phyloP scores from a whole-genome alignment of 306 rosid genomes.

The Cicer bijugum region DNA sequence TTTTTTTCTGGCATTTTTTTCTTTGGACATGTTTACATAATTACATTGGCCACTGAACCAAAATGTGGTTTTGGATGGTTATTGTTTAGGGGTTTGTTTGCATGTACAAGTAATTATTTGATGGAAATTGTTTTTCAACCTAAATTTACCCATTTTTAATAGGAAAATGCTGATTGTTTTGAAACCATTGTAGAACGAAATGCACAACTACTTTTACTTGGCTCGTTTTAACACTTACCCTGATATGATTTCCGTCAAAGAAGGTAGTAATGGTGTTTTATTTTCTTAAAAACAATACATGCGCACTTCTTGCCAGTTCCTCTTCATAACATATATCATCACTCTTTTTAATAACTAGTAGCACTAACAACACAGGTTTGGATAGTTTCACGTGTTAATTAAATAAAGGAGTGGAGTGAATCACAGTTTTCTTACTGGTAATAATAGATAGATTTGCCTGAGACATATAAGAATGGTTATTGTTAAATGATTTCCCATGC shows the following conservation, averaged over 20 bases:
- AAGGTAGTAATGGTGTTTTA: background rate
- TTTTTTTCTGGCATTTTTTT: conserved; percentile 15
- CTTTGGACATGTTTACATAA: background rate
- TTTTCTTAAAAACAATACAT: background rate
- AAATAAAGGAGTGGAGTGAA: background rate
- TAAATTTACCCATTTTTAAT: conserved; percentile 11
- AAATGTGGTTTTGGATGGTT: background rate
- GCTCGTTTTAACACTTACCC: background rate
- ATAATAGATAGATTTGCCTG: background rate
- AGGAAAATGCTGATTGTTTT: background rate
- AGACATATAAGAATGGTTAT: conserved; percentile 4
- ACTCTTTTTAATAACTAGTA: background rate
- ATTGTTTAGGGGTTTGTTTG: conserved; percentile 20
- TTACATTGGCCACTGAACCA: background rate
- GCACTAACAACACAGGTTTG: background rate
- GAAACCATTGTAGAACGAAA: background rate
- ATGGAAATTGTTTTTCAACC: background rate
- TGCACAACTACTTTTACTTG: background rate
- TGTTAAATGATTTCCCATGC: conserved; percentile 2
- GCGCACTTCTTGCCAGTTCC: background rate
- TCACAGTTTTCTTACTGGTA: background rate
- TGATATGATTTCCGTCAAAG: background rate
- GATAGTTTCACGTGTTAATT: background rate
- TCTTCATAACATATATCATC: background rate
- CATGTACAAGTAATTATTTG: conserved; percentile 6